Evolutionary conservation across 208 protist genomes (phyloP).

Genomic region (Crithidia bombi): DNA sequence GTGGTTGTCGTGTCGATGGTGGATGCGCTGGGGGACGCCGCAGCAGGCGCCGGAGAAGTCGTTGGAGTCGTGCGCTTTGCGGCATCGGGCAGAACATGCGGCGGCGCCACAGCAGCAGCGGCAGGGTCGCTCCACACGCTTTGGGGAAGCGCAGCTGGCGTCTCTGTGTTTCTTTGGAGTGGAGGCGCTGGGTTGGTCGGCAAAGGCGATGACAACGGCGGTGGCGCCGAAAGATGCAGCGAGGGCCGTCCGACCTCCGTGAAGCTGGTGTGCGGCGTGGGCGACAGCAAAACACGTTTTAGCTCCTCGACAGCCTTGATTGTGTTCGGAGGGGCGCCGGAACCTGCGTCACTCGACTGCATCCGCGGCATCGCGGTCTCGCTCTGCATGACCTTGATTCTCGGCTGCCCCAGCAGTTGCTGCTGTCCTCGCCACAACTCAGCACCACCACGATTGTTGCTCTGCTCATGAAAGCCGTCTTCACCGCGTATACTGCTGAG

Average conservation of each 20-base stretch:
- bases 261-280: background rate
- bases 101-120: background rate
- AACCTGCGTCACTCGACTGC: background rate
- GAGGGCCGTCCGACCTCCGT: background rate
- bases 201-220: background rate
- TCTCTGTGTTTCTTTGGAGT: background rate
- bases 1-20: conserved; percentile 9
- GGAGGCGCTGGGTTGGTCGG: background rate
- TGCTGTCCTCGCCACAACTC: background rate
- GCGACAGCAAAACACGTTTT: conserved; percentile 1
- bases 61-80: background rate
- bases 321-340: background rate
- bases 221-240: background rate
- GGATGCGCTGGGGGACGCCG: conserved; percentile 7
- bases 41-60: background rate
- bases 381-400: background rate
- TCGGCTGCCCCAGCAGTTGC: background rate
- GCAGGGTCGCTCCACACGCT: background rate
- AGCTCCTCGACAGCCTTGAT: background rate
- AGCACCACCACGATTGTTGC: background rate
- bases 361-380: background rate
- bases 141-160: background rate
- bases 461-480: background rate
- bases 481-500: background rate
- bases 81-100: background rate